Evolutionary conservation across 2,329 filamentous ascomycete genomes (phyloP), one percentile per base, ranked within the genome.

Genomic region (Stemphylium lycopersici): DNA sequence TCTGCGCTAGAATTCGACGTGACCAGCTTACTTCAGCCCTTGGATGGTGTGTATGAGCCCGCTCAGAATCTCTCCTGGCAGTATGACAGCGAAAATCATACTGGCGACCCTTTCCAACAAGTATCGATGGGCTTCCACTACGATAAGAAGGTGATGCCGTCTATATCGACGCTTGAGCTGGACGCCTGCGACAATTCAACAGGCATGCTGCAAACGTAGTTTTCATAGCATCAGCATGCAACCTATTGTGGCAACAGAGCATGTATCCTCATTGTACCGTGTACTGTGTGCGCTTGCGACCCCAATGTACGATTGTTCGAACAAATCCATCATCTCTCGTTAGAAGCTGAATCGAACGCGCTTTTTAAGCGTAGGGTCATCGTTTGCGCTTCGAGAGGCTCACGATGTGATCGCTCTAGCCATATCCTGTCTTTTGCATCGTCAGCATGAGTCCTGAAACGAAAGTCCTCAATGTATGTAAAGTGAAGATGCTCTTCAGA

Each of bases 401-500:
- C 26, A 29, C 26, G 8, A 29, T 29, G 8, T 10, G 26, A 29
- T 29, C 26, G 26, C 26, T 10, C 10, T 29, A 29, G 26, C 7
- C 26, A 11, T 10, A 3, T 29, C 22, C 49, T 56, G 26, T 41
- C 29, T 18, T 26, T 45, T 22, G 36, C 8, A 54, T 39, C 32
- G 41, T 57, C 37, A 57, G 54, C 50, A 32, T 11, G 12, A 22
- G 36, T 39, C 32, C 36, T 10, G 29, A n/a, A 8, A 32, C 10
- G 2, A 22, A 29, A 16, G 13, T 34, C 20, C 4, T 38, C 8
- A 5, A 33, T 41, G 16, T 29, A 31, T n/a, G 38, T 36, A 12
- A 38, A 46, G 20, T 33, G 55, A 36, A 33, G 15, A 37, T 36
- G 66, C 67, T 75, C 67, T 61, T 78, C 75, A 77, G 75, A 73